phyloP scores from a whole-genome alignment of 225 moss, liverwort and hornwort species.

The Physcomitrellopsis africana region DNA sequence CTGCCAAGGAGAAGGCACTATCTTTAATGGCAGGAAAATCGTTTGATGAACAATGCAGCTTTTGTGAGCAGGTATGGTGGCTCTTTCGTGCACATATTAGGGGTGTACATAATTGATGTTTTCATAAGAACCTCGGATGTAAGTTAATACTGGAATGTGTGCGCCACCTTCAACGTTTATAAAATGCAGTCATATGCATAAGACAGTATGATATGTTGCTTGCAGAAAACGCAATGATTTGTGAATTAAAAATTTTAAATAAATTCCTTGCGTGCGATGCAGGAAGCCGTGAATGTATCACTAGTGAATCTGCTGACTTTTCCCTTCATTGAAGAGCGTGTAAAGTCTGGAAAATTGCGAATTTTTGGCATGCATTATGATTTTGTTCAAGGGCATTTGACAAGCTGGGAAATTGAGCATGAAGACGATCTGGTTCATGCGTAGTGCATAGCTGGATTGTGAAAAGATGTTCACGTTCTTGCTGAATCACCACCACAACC shows the following conservation, averaged over 20 bases:
- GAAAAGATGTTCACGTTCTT: not conserved
- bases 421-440: slow-evolving; percentile 32
- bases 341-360: slow-evolving; percentile 66
- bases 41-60: slow-evolving; percentile 64
- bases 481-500: slow-evolving; percentile 5
- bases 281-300: slow-evolving; percentile 92
- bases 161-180: no score
- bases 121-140: no score
- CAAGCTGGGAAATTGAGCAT: slow-evolving; percentile 76
- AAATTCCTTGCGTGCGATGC: slow-evolving; percentile 24
- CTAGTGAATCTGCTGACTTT: slow-evolving; percentile 81
- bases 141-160: no score
- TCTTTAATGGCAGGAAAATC: slow-evolving; percentile 52
- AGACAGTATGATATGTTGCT: no score
- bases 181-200: not conserved
- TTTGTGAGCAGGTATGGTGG: slow-evolving; percentile 65
- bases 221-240: slow-evolving; percentile 2
- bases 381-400: slow-evolving; percentile 78
- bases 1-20: slow-evolving; percentile 63
- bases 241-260: not conserved
- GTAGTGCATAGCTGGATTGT: slow-evolving; percentile 7
- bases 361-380: slow-evolving; percentile 94
- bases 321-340: slow-evolving; percentile 82
- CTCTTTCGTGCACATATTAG: not conserved
- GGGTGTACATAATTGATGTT: no score